These are phyloP conservation scores for Oldenlandia corymbosa DNA, from an alignment of 257 asterid species.

Conservation along the genomic window DNA sequence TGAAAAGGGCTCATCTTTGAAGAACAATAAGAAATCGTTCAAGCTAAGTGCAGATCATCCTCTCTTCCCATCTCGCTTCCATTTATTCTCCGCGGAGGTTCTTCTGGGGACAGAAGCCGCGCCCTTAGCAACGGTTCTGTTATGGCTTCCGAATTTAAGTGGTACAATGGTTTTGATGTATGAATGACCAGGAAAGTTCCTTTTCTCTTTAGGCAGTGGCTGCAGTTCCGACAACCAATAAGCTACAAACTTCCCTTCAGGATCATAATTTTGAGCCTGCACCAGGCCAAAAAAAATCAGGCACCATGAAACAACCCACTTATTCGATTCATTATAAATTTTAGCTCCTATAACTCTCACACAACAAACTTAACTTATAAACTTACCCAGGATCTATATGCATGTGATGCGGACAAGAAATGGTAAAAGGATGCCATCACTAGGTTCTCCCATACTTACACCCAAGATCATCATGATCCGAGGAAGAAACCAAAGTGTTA, in stretches of 20 bases:
- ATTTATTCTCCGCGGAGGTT: conserved; percentile 27
- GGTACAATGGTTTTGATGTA: conserved; percentile 63
- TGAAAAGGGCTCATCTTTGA: too few relatives aligned
- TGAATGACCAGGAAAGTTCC: conserved; percentile 60
- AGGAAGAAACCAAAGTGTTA: too few relatives aligned
- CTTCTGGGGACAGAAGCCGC: conserved; percentile 29
- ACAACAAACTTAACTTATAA: too few relatives aligned
- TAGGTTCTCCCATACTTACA: too few relatives aligned
- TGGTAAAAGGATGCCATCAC: too few relatives aligned
- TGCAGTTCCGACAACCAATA: conserved; percentile 73
- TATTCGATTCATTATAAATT: not conserved
- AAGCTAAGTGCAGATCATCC: conserved; percentile 8
- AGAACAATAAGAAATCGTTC: too few relatives aligned
- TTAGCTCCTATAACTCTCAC: too few relatives aligned
- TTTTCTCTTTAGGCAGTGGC: conserved; percentile 61
- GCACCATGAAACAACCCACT: not conserved
- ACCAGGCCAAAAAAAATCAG: not conserved
- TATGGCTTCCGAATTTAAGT: conserved; percentile 59
- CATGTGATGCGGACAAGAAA: too few relatives aligned
- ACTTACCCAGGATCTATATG: too few relatives aligned
- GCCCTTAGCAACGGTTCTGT: conserved; percentile 25
- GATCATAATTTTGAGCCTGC: conserved; percentile 89
- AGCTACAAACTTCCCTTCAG: conserved; percentile 75
- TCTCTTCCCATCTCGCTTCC: conserved; percentile 27
- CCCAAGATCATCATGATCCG: too few relatives aligned